Evolutionary conservation across 208 protist genomes (phyloP).

Genomic region (Leptomonas pyrrhocoris): DNA sequence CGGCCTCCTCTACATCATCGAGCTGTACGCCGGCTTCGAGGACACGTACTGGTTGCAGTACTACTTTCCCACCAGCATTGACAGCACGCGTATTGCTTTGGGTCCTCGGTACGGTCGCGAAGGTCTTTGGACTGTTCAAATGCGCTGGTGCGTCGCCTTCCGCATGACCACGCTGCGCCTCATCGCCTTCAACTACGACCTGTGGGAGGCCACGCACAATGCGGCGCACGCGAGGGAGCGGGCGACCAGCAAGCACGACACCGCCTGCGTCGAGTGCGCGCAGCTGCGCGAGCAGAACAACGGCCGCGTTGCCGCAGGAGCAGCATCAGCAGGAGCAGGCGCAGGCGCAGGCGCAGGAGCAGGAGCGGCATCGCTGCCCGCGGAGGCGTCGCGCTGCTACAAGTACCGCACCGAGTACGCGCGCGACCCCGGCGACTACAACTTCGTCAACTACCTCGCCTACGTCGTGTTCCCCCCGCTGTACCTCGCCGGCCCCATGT

Average conservation of each 20-base stretch:
- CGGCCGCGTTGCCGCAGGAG: too few species aligned
- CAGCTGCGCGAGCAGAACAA: constrained; percentile 31
- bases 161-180: constrained; percentile 85
- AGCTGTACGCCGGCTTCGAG: constrained; percentile 32
- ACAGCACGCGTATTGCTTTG: neutral
- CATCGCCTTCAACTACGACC: constrained; percentile 81
- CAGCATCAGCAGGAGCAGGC: too few species aligned
- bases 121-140: constrained; percentile 7
- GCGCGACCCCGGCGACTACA: constrained; percentile 61
- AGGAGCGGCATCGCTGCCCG: constrained; percentile 8
- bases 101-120: neutral
- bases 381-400: too few species aligned
- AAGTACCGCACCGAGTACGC: constrained; percentile 63
- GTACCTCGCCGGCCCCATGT: constrained; percentile 90
- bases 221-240: constrained; percentile 27
- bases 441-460: constrained; percentile 74
- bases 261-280: constrained; percentile 44
- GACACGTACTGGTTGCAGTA: constrained; percentile 32
- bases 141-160: constrained; percentile 69
- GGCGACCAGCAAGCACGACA: constrained; percentile 32
- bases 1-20: constrained; percentile 40
- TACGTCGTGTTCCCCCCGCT: too few species aligned
- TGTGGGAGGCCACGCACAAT: constrained; percentile 41
- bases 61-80: neutral
- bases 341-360: too few species aligned